Percentiles rank a stretch among this genome's conserved stretches.
Evolutionary conservation across 352 stramenopile genomes (phyloP).

Genomic region (Phytophthora colocasiae): DNA sequence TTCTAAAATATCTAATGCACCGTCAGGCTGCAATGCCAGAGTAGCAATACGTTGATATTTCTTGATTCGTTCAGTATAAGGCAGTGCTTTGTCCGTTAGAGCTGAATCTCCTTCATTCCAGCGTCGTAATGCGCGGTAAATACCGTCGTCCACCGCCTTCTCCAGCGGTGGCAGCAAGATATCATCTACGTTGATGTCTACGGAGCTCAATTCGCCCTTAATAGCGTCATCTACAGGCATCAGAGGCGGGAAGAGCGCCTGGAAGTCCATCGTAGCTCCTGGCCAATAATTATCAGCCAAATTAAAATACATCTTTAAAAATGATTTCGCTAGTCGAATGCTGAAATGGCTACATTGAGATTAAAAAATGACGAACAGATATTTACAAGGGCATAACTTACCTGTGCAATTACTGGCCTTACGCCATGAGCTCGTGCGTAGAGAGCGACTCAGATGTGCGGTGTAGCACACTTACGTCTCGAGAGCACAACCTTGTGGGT

Average conservation of each 20-base stretch:
- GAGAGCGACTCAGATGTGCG: conserved; percentile 30
- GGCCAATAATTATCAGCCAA: conserved; percentile 12
- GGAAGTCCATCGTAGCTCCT: conserved; percentile 38
- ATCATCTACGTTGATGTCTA: conserved; percentile 67
- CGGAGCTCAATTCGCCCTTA: conserved; percentile 16
- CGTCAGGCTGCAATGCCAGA: conserved; percentile 55
- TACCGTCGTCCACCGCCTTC: conserved; percentile 56
- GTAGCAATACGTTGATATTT: conserved; percentile 67
- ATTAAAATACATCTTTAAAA: not conserved
- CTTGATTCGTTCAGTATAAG: conserved; percentile 62
- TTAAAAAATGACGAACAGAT: not conserved
- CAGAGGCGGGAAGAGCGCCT: conserved; percentile 67
- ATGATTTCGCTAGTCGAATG: conserved; percentile 7
- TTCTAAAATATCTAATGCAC: conserved; percentile 11
- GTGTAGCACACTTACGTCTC: conserved; percentile 34
- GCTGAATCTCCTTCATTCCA: conserved; percentile 72
- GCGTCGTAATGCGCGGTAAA: conserved; percentile 62
- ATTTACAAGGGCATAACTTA: not conserved
- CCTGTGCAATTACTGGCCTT: conserved; percentile 8
- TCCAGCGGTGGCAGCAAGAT: conserved; percentile 60
- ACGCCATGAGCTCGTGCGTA: conserved; percentile 27
- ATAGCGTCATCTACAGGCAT: conserved; percentile 21
- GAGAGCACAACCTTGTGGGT: conserved; percentile 23
- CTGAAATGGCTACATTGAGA: conserved; percentile 7
- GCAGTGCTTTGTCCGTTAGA: conserved; percentile 52